Percentiles rank a stretch among this genome's conserved stretches.
phyloP scores from a whole-genome alignment of 495 filamentous ascomycete genomes.

The Hyaloscypha variabilis region DNA sequence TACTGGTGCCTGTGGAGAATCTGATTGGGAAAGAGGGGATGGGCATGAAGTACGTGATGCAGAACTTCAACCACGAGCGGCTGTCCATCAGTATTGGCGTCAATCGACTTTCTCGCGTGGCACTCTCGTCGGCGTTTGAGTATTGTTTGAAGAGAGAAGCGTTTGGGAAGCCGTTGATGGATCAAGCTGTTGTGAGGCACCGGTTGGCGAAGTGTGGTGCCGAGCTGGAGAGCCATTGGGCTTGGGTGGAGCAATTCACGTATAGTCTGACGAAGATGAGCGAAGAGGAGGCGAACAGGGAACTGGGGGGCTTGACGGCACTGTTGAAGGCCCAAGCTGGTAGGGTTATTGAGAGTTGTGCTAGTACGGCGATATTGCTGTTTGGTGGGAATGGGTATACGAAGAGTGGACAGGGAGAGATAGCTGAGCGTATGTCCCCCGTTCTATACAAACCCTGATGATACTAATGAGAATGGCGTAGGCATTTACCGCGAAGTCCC shows the following conservation, averaged over 20 bases:
- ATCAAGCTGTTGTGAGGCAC: slow-evolving; percentile 74
- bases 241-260: slow-evolving; percentile 76
- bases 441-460: background rate
- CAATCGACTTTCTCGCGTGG: slow-evolving; percentile 65
- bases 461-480: slow-evolving; percentile 26
- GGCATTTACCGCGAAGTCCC: slow-evolving; percentile 69
- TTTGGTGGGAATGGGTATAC: slow-evolving; percentile 78
- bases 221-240: slow-evolving; percentile 68
- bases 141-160: slow-evolving; percentile 74
- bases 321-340: slow-evolving; percentile 71
- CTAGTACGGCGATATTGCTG: slow-evolving; percentile 65
- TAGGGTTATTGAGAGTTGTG: slow-evolving; percentile 71
- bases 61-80: slow-evolving; percentile 84
- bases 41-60: slow-evolving; percentile 79
- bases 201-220: slow-evolving; percentile 71
- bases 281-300: slow-evolving; percentile 63
- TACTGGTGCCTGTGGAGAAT: slow-evolving; percentile 65
- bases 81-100: slow-evolving; percentile 64
- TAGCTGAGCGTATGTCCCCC: slow-evolving; percentile 60
- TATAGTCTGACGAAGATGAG: slow-evolving; percentile 66
- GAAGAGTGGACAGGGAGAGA: slow-evolving; percentile 66
- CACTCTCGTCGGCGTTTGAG: slow-evolving; percentile 64
- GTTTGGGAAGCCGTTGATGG: slow-evolving; percentile 72
- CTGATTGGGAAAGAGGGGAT: slow-evolving; percentile 70
- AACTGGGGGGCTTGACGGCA: slow-evolving; percentile 71